Conservation (phyloP, 192 early-diverging fungal species). For the Podila minutissima region DNA sequence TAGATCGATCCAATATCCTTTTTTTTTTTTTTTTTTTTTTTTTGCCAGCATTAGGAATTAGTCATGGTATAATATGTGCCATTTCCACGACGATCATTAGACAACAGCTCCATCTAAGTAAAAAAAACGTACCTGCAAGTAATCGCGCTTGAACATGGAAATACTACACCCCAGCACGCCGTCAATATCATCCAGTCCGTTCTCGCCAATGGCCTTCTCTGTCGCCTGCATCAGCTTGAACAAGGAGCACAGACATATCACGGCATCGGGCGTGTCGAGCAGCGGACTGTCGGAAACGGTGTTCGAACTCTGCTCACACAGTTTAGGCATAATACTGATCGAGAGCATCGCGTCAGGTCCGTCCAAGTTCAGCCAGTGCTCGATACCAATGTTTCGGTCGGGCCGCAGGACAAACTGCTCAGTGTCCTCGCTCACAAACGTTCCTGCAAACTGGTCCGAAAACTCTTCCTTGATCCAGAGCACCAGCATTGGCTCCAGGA, state of each 20-base stretch:
- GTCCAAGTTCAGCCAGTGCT: constrained; percentile 60
- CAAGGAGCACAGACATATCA: constrained; percentile 70
- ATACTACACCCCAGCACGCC: constrained; percentile 77
- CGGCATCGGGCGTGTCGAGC: constrained; percentile 28
- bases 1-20: constrained; percentile 39
- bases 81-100: neutral
- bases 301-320: constrained; percentile 41
- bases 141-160: constrained; percentile 54
- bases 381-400: constrained; percentile 29
- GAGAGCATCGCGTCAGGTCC: constrained; percentile 49
- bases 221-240: constrained; percentile 79
- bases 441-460: constrained; percentile 66
- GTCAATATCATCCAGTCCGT: constrained; percentile 70
- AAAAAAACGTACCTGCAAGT: neutral
- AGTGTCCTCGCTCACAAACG: constrained; percentile 60
- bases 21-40: neutral
- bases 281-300: constrained; percentile 13
- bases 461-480: constrained; percentile 76
- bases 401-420: constrained; percentile 26
- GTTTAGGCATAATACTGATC: constrained; percentile 46
- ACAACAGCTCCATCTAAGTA: neutral
- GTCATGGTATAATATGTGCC: constrained; percentile 24
- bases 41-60: constrained; percentile 7
- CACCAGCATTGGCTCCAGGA: constrained; percentile 65
- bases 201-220: constrained; percentile 64